Base-by-base conservation (phyloP, 2,329 filamentous ascomycete species). In the Myriangium duriaei region DNA sequence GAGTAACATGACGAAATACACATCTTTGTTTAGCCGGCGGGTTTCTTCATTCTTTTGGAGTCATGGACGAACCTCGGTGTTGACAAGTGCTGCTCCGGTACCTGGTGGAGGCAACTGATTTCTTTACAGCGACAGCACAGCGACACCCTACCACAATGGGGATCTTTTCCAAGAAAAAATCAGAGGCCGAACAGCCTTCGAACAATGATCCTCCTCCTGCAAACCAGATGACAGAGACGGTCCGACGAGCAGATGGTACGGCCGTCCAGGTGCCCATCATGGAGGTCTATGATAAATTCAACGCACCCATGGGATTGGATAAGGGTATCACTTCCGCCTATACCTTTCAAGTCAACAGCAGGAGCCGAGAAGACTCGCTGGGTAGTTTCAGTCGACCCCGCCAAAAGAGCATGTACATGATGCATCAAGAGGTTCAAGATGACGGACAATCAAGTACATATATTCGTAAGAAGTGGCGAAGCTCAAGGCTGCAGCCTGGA, bases 161-260 rank as follows among this genome's bases (percentile, higher is more conserved):
- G 7, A 7, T 26, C 21, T 26, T 26, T n/a, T 26, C 21, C 21
- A 26, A 26, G 21, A 26, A 26, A n/a, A n/a, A n/a, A n/a, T n/a
- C n/a, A n/a, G 21, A 7, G 21, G 7, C 21, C 7, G 7, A 7
- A n/a, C 21, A 26, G 21, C 7, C 21, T 7, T 26, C 21, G 21
- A 26, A 26, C n/a, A 26, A 26, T 26, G n/a, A 26, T 26, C 7
- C 21, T 26, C 21, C 21, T 7, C n/a, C n/a, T n/a, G n/a, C n/a
- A n/a, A n/a, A n/a, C n/a, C n/a, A n/a, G n/a, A 32, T 39, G 4
- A 39, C 32, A 30, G 36, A 33, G 18, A 39, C 32, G 24, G 36
- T 39, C 14, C 30, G 36, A 12, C 32, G 32, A 19, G 30, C 30
- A 6, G 36, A 39, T 28, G 36, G 36, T 3, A 21, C 36, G 14